These are phyloP conservation scores for Limtongia smithiae DNA, from an alignment of 805 yeast species.

Conservation along the genomic window DNA sequence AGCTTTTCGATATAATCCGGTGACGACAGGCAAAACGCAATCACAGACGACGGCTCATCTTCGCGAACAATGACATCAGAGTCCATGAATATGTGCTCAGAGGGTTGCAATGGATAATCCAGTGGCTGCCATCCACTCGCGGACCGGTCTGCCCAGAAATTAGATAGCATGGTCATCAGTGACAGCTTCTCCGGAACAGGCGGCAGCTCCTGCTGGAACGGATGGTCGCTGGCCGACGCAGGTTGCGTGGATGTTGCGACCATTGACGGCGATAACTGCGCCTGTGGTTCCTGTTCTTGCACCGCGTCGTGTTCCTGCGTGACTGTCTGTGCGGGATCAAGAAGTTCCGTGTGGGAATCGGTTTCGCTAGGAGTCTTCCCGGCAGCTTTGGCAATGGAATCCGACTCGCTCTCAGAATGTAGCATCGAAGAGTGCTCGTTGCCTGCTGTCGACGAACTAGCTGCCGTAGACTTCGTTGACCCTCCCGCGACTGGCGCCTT, in stretches of 20 bases:
- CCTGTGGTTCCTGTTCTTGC: background rate
- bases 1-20: constrained; percentile 74
- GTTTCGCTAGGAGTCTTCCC: no score
- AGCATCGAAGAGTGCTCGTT: no score
- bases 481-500: no score
- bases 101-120: constrained; percentile 70
- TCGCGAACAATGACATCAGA: constrained; percentile 91
- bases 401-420: no score
- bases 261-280: background rate
- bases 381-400: no score
- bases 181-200: constrained; percentile 59
- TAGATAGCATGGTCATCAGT: constrained; percentile 74
- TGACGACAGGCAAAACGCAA: constrained; percentile 87
- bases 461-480: no score
- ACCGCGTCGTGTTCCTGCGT: no score
- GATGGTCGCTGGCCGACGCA: constrained; percentile 2
- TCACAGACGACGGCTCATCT: constrained; percentile 91
- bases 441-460: no score
- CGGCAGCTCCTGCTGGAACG: constrained; percentile 19
- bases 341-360: no score
- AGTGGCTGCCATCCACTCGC: constrained; percentile 93
- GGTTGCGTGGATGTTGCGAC: constrained; percentile 1
- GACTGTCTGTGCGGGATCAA: no score
- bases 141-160: constrained; percentile 96
- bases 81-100: constrained; percentile 90